Evolutionary conservation across 257 asterid species (phyloP), one percentile per base, ranked within the genome.

Genomic region (Parsonsia alboflavescens): DNA sequence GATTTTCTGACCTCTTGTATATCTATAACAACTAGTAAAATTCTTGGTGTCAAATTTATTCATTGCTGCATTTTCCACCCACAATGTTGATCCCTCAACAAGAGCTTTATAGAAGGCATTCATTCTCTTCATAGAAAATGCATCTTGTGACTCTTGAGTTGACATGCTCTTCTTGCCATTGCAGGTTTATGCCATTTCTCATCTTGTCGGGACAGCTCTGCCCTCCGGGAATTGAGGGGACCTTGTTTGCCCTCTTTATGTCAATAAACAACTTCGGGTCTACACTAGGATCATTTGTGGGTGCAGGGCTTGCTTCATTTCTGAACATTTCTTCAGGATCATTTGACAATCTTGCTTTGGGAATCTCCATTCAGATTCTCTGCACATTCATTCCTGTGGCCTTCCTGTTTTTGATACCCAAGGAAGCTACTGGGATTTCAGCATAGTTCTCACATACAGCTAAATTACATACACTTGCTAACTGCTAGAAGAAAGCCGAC

Each of bases 141-240:
- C 30, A 26, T 57, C 24, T 30, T 42, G 26, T 16, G 30, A 49
- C 58, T 19, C 3, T 71, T 15, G n/a, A 36, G 58, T 10, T 56
- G 13, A 44, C 30, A 26, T 41, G 1, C 0, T 16, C 56, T 57
- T 68, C 46, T 45, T 73, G 11, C 9, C 44, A 33, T 61, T 85
- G 87, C 90, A 93, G 98, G 88, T 93, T 91, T 78, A 93, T 93
- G 97, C 98, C 97, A 30, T 91, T 93, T 83, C 92, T 93, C 1
- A 90, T 93, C 82, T 85, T 93, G 76, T 93, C 98, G 3, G 98
- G 98, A 57, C 98, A 93, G 77, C 96, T 93, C 24, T 93, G 97
- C 86, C 98, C 98, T 48, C 97, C 97, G 13, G 97, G 97, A 26
- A 84, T 93, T 21, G 97, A 91, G 83, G 97, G 98, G 81, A 93